Conservation (phyloP, 148 eudicot genomes). For the Chenopodium suecicum region DNA sequence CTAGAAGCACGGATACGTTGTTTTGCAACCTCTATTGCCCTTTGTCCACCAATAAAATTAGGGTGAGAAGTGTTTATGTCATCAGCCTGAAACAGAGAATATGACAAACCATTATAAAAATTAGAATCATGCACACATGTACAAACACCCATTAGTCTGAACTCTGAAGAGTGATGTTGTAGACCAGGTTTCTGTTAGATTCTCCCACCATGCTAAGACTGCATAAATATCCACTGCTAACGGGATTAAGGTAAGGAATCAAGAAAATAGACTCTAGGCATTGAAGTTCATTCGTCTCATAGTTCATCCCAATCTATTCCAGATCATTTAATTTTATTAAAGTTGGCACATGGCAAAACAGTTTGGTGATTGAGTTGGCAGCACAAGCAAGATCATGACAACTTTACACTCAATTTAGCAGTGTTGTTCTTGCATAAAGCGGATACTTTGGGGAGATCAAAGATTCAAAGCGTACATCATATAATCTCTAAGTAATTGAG, state of each 20-base stretch:
- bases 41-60: conserved; percentile 26
- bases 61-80: conserved; percentile 28
- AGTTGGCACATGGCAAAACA: too few species aligned
- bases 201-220: not conserved
- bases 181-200: not conserved
- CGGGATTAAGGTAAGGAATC: not conserved
- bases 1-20: conserved; percentile 6
- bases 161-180: not conserved
- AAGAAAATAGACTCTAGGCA: too few species aligned
- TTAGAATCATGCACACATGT: not conserved
- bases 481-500: too few species aligned
- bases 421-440: too few species aligned
- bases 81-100: conserved; percentile 20
- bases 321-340: too few species aligned
- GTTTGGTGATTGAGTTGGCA: too few species aligned
- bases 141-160: not conserved
- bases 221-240: not conserved
- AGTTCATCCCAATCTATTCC: too few species aligned
- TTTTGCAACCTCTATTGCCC: conserved; percentile 23
- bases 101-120: not conserved
- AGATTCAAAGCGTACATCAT: too few species aligned
- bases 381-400: too few species aligned
- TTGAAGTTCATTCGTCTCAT: too few species aligned
- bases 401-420: too few species aligned
- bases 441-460: too few species aligned